Base-by-base conservation (phyloP, 345 rosid genomes). In the Reutealis trisperma region DNA sequence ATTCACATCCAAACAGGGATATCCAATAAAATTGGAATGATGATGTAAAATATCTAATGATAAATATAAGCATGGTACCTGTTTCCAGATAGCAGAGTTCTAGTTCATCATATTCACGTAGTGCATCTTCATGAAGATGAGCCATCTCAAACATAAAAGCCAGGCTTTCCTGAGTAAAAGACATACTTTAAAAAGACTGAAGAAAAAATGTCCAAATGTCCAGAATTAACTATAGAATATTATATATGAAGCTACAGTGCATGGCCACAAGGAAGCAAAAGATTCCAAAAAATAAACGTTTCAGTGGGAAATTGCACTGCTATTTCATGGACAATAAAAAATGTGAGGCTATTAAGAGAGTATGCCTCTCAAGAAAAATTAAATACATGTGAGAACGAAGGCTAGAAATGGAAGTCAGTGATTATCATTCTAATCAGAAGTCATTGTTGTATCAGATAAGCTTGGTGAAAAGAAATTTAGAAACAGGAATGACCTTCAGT, bases 71-170 rank as follows among this genome's bases (percentile, higher is more conserved):
- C 32, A 67, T 75, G 32, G 27, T 81, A 96, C 98, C 97, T 87
- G 98, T 93, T 87, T 96, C 99, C 85, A 84, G 82, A 86, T 91
- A 93, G 89, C 99, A 93, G 73, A 91, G 91, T 84, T 96, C 99
- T 79, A 96, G 75, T 82, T 93, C 99, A 69, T 96, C 99, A 79
- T 96, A 96, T 87, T 96, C 98, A 71, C 98, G 92, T 64, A 96
- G 77, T 55, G 98, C 99, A 83, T 96, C 99, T 80, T 96, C 99
- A 80, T 92, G 87, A 83, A 96, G 94, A 80, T 92, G 89, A 79
- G 98, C 93, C 94, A 96, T 92, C 86, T 96, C 99, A 87, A 96
- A 92, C 88, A 93, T 92, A 85, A 96, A 96, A 75, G 99, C 99
- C 88, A 96, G 85, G 88, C 98, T 96, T 88, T 93, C 99, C 99